Conservation (phyloP, 345 rosid species). For the Populus ilicifolia region DNA sequence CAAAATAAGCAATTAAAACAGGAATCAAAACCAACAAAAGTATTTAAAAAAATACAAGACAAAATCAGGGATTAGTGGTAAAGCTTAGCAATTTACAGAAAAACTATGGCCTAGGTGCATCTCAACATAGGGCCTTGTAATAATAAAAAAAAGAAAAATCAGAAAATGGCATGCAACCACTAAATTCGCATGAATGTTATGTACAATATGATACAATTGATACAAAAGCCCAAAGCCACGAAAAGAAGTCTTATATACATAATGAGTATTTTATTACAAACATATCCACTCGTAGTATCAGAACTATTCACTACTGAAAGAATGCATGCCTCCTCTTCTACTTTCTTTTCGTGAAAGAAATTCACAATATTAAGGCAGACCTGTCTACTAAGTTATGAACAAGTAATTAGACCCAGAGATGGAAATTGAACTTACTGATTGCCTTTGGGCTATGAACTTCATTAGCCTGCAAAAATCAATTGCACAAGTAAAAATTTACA, state of each 20-base stretch:
- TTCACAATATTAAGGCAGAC: not conserved
- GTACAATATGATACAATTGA: not conserved
- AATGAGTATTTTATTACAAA: not conserved
- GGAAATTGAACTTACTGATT: slow-evolving; percentile 41
- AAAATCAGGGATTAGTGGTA: not conserved
- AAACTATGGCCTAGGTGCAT: not conserved
- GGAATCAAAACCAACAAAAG: not conserved
- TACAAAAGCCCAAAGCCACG: not conserved
- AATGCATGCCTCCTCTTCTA: not conserved
- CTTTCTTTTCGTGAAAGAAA: not conserved
- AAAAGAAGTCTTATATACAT: not conserved
- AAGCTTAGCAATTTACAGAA: not conserved
- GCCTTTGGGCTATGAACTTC: slow-evolving; percentile 42
- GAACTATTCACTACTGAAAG: slow-evolving; percentile 3
- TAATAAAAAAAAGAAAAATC: not conserved
- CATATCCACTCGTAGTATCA: not conserved
- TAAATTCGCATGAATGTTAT: not conserved
- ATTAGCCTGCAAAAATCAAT: slow-evolving; percentile 42
- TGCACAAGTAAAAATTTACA: not conserved
- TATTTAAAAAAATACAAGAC: not conserved
- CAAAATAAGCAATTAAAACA: slow-evolving; percentile 15
- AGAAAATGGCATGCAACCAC: not conserved
- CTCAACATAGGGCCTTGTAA: not conserved
- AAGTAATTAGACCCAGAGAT: not conserved
- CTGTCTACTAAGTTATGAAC: not conserved